Conservation (phyloP, 768 basidiomycete species). For the Podaxis sp. region DNA sequence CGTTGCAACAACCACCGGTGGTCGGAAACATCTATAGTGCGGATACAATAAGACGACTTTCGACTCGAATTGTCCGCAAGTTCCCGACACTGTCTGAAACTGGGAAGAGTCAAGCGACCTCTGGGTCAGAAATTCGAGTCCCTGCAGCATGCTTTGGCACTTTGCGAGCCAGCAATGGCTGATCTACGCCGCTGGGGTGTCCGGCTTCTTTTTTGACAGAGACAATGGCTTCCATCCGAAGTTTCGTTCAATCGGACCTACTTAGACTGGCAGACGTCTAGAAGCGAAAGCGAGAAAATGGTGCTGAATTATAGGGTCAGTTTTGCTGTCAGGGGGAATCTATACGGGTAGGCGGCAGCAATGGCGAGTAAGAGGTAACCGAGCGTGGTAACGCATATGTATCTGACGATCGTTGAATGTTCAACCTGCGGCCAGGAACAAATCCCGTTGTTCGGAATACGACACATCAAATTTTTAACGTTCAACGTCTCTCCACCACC, state of each 20-base stretch:
- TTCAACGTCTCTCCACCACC: background rate
- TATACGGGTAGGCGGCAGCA: too few relatives aligned
- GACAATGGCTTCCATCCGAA: conserved; percentile 4
- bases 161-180: conserved; percentile 3
- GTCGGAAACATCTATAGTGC: background rate
- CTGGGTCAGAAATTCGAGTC: background rate
- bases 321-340: too few relatives aligned
- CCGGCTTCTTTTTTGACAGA: conserved; percentile 5
- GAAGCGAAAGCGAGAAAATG: background rate
- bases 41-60: background rate
- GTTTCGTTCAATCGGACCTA: background rate
- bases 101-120: background rate
- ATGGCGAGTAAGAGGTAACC: background rate
- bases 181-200: background rate
- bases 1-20: background rate
- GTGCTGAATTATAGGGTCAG: too few relatives aligned
- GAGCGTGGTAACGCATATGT: background rate
- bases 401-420: too few relatives aligned
- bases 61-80: background rate
- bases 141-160: background rate
- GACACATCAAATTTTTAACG: background rate
- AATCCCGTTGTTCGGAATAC: background rate
- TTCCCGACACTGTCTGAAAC: background rate
- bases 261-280: background rate
- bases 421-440: too few relatives aligned